These are phyloP conservation scores for Kazachstania sp. DNA, from an alignment of 1,139 yeast species.

Conservation along the genomic window DNA sequence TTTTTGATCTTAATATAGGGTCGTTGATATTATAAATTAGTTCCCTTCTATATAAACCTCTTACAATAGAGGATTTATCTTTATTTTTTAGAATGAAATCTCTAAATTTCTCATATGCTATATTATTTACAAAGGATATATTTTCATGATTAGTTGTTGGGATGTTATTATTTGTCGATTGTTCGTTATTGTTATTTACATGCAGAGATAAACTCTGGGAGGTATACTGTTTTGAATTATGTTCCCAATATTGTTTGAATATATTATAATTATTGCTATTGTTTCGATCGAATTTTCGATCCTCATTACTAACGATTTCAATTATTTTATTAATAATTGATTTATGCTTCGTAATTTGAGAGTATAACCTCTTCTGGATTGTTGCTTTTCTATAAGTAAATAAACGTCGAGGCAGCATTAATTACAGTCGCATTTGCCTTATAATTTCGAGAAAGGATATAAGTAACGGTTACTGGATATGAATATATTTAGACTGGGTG, in stretches of 20 bases:
- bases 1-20: not conserved
- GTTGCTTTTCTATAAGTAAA: not conserved
- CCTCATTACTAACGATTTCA: not conserved
- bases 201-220: not conserved
- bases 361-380: not conserved
- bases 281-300: not conserved
- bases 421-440: too few relatives aligned
- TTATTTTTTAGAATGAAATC: not conserved
- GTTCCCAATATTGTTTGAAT: not conserved
- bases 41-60: conserved; percentile 19
- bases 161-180: too few relatives aligned
- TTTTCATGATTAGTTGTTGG: not conserved
- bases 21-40: conserved; percentile 8
- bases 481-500: too few relatives aligned
- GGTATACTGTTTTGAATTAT: not conserved
- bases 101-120: not conserved
- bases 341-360: not conserved
- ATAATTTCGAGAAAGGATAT: too few relatives aligned
- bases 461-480: too few relatives aligned
- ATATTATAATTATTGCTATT: not conserved
- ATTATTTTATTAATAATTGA: not conserved
- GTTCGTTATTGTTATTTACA: not conserved
- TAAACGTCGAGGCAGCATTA: too few relatives aligned
- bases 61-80: conserved; percentile 13
- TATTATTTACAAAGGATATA: not conserved